A percentile compares a stretch with the other conserved stretches of the same genome.
These are phyloP conservation scores for Dictyostelium intermedium DNA, from an alignment of 78 protist species.

Conservation along the genomic window DNA sequence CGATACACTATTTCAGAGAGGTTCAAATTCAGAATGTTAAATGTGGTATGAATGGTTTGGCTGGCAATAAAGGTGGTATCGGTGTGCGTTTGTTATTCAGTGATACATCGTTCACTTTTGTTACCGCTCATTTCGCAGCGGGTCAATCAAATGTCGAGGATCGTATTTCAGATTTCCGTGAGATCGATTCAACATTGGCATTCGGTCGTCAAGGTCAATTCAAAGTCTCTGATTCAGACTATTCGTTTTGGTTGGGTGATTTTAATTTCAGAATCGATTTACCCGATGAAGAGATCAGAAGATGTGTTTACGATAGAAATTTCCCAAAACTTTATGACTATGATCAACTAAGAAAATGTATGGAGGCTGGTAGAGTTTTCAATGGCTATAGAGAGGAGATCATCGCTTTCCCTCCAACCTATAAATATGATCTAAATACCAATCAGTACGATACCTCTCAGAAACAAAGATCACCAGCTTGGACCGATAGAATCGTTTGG, in stretches of 20 bases:
- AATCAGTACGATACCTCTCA: constrained; percentile 85
- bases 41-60: constrained; percentile 64
- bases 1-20: constrained; percentile 33
- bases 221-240: constrained; percentile 14
- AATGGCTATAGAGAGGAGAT: constrained; percentile 85
- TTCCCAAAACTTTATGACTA: constrained; percentile 23
- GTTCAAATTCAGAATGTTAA: constrained; percentile 68
- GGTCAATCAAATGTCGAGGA: constrained; percentile 88
- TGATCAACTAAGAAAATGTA: constrained; percentile 48
- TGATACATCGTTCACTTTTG: constrained; percentile 81
- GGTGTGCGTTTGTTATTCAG: constrained; percentile 77
- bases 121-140: constrained; percentile 96
- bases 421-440: constrained; percentile 90
- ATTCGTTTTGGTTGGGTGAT: constrained; percentile 93
- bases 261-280: constrained; percentile 91
- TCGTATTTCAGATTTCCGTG: constrained; percentile 86
- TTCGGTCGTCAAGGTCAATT: constrained; percentile 49
- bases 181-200: constrained; percentile 66
- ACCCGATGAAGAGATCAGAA: constrained; percentile 67
- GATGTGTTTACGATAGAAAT: background rate
- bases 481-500: constrained; percentile 84
- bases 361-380: constrained; percentile 72
- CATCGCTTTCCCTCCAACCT: constrained; percentile 92
- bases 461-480: constrained; percentile 89
- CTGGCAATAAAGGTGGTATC: constrained; percentile 96